Evolutionary conservation across 257 asterid genomes (phyloP), one percentile per base, ranked within the genome.

Genomic region (Jaltomata sinuosa): DNA sequence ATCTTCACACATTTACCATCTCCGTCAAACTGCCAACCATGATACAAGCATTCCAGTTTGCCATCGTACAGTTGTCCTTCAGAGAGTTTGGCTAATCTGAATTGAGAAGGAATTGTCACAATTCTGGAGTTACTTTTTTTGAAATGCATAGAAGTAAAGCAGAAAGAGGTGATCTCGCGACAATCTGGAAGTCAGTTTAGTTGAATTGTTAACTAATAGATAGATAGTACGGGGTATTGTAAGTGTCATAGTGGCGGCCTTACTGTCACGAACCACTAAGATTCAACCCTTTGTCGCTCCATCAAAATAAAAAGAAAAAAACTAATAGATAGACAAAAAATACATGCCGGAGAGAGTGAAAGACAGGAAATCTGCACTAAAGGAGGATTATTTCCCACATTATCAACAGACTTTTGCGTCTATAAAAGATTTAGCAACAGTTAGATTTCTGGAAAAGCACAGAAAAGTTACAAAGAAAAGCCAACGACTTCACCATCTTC

Each of bases 1-100:
- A 96, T 96, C 85, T 91, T 92, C 86, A 96, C 97, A 78, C 99
- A 96, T 91, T 93, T 89, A 14, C 99, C 98, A 81, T 85, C 89
- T 45, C 98, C 98, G 59, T 93, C 95, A 74, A 92, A 96, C 84
- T 96, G 99, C 99, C 99, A 96, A 79, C 99, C 99, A 14, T 96
- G 99, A 88, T 96, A 96, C 83, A 96, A 84, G 84, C 99, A 96
- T 87, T 96, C 99, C 86, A 96, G 89, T 85, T 71, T 89, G 59
- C 99, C 99, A 42, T 96, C 97, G 34, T 88, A 81, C 22, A 96
- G 3, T 83, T 96, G 99, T 9, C 99, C 99, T 89, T 96, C 98
- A 3, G 99, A 96, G 57, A 96, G 97, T 90, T 96, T 96, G 40
- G 98, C 99, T 47, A 96, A 90, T 92, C 99, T 96, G 87, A 31